Base-by-base conservation (phyloP, 2,329 filamentous ascomycete species). In the Cordyceps farinosa region DNA sequence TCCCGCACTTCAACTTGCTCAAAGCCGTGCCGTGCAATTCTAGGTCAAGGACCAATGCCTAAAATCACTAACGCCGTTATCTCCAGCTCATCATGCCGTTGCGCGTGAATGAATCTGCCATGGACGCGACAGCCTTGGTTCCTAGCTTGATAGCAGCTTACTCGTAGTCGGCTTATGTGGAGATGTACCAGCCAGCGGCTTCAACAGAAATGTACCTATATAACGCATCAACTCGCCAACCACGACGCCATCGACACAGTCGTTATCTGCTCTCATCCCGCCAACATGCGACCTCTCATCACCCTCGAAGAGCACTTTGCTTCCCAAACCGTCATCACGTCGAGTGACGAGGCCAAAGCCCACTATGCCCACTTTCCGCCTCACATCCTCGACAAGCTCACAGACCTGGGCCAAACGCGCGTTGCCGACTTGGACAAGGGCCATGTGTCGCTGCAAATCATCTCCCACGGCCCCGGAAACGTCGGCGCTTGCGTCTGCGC, bases 241-340 rank as follows among this genome's bases (percentile, higher is more conserved):
- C 5, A 17, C 53, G 22, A 34, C 9, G 5, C 5, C 34, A 34
- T 45, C 17, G 29, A 22, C 32, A 45, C 10, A 5, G 15, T n/a
- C 27, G 9, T 2, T 9, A 34, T 13, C 29, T 45, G 5, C 40
- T 38, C 4, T 17, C 27, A 30, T 7, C 6, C 30, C 22, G 3
- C 7, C 15, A 52, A 2, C 38, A 52, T 67, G 32, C 69, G 65
- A 4, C 72, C 73, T 1, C 66, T 77, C 8, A 77, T 79, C 48
- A 71, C 77, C 11, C 74, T 80, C n/a, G 78, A 79, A 66, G 78
- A 79, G 58, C 77, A 80, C 64, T 76, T 72, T 67, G 64, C 72
- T 61, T 70, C 72, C 50, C 44, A 66, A 4, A 59, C 65, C 1
- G 65, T 69, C 34, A 64, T 66, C 11, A 36, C 57, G 7, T 44